Conservation (phyloP, 208 protist species). For the Crithidia brevicula region DNA sequence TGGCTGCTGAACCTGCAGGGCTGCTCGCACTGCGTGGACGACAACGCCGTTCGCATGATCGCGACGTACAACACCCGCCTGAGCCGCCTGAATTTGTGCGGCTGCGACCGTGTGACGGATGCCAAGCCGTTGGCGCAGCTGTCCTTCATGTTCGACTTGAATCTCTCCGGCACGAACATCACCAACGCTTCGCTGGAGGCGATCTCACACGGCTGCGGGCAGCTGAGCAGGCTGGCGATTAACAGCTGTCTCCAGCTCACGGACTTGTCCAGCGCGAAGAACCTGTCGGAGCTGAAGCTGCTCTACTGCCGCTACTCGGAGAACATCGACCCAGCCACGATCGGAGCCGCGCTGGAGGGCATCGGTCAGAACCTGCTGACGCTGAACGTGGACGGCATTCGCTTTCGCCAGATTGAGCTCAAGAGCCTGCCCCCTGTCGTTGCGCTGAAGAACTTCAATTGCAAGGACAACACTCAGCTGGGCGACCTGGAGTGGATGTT, state of each 20-base stretch:
- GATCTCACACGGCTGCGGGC: slow-evolving; percentile 51
- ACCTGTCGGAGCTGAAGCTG: slow-evolving; percentile 68
- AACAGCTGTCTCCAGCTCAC: slow-evolving; percentile 72
- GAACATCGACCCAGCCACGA: slow-evolving; percentile 57
- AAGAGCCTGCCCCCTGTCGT: slow-evolving; percentile 26
- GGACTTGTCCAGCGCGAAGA: slow-evolving; percentile 42
- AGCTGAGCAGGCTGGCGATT: slow-evolving; percentile 75
- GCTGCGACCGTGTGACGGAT: slow-evolving; percentile 66
- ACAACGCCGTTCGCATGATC: slow-evolving; percentile 62
- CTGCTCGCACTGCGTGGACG: slow-evolving; percentile 59
- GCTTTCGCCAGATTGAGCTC: slow-evolving; percentile 48
- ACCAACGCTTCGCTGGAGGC: slow-evolving; percentile 50
- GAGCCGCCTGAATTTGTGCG: slow-evolving; percentile 76
- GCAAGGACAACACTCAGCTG: slow-evolving; percentile 67
- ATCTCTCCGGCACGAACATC: slow-evolving; percentile 64
- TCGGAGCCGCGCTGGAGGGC: slow-evolving; percentile 40
- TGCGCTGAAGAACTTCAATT: slow-evolving; percentile 70
- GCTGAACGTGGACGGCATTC: slow-evolving; percentile 72
- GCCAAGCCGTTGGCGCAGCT: slow-evolving; percentile 55
- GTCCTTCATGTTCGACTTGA: slow-evolving; percentile 68
- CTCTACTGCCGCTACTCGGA: slow-evolving; percentile 81
- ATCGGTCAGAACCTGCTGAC: slow-evolving; percentile 66
- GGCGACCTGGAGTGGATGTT: slow-evolving; percentile 48
- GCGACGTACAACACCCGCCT: slow-evolving; percentile 56
- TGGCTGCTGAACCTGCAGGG: slow-evolving; percentile 79